Evolutionary conservation across 2,329 filamentous ascomycete genomes (phyloP), one percentile per base, ranked within the genome.

Genomic region (Cladosporium sp.): DNA sequence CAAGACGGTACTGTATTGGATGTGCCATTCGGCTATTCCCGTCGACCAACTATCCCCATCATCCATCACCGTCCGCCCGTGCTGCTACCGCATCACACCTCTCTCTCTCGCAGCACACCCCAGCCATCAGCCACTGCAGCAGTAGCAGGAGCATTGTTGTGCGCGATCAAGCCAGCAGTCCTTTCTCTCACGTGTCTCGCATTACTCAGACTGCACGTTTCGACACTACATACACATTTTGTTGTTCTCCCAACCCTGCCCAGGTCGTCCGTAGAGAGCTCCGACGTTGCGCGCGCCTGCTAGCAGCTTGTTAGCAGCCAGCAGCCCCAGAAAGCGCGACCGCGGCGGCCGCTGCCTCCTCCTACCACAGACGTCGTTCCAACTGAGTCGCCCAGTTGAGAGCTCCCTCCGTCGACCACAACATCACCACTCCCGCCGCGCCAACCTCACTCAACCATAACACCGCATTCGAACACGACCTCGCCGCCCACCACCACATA

Each of bases 271-370:
- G 9, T 5, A 27, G 22, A 27, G 22, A 27, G 9, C 22, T 27
- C 22, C 9, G 22, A 27, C 22, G 22, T 27, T 9, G n/a, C n/a
- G 22, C 22, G 22, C 22, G 22, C 22, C 22, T 27, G 9, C 22
- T 27, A 9, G 4, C 30, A 7, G 30, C 30, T 12, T 34, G 11
- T 15, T n/a, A n/a, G n/a, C n/a, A n/a, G n/a, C n/a, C n/a, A n/a
- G n/a, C n/a, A n/a, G n/a, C n/a, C 45, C 37, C 36, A 48, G 36
- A 40, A 40, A 34, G 45, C 48, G 48, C 40, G 20, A 43, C 40
- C 20, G 40, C 27, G 40, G 40, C 22, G 19, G 40, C 20, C 9
- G 5, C 22, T 27, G 5, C 22, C 9, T 5, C 22, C 4, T 9
- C 22, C 22, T 5, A 27, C 5, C 5, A 27, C 22, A 27, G 22